Base-by-base conservation (phyloP, 2,329 filamentous ascomycete species). In the Fusarium sp. region DNA sequence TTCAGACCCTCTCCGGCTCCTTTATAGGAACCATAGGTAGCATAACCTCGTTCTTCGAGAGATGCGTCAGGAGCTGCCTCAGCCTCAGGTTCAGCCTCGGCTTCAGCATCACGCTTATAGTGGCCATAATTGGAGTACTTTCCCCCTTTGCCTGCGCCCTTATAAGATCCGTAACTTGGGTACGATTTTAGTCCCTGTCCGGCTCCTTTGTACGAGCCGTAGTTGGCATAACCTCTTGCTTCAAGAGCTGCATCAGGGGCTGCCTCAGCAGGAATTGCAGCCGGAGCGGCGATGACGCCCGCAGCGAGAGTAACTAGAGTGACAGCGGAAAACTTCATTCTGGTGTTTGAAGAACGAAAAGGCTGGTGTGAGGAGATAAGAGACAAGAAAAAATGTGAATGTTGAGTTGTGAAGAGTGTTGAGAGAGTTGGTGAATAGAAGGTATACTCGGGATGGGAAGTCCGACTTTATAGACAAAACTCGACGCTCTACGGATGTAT, bases 251-350 rank as follows among this genome's bases (percentile, higher is more conserved):
- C 54, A 56, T 23, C 38, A 12, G 44, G 46, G 1, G 53, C 54
- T 2, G 65, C 56, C 9, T 68, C 17, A 36, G 64, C 44, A 32
- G 73, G 50, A n/a, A 34, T 68, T 2, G 73, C 57, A 15, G 68
- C 73, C 15, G 75, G 73, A 19, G 72, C 70, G 6, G 73, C 70
- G 11, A 77, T 36, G 36, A 61, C 59, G 26, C 70, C 75, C 17
- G 69, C 62, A 32, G 70, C 53, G 47, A 69, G 62, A 43, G 73
- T 64, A 49, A 76, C 52, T 28, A 77, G 47, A 42, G 72, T 55
- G 43, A 73, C 42, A 48, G 67, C 34, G 32, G 72, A 62, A 34
- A 77, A 52, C 72, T 77, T 78, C 77, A 78, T 78, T 7, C 55
- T 75, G 34, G 20, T 54, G 10, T 40, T 44, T 47, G 20, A 40